These are phyloP conservation scores for Fraxinus nigra DNA, from an alignment of 305 asterid genomes.

Conservation along the genomic window DNA sequence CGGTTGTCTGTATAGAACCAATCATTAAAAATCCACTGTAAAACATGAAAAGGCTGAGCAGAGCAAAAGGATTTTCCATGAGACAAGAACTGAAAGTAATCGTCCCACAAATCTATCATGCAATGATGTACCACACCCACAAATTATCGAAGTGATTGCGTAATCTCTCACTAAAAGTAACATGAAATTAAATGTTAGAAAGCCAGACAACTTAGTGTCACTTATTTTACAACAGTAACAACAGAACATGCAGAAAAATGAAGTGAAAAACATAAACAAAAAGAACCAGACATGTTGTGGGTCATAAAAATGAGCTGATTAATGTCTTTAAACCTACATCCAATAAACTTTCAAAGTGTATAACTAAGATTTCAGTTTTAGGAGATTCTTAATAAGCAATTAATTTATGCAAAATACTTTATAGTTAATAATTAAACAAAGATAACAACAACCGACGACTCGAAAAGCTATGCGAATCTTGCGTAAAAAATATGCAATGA, in stretches of 20 bases:
- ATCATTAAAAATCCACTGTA: background rate
- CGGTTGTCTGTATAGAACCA: background rate
- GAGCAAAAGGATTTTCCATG: background rate
- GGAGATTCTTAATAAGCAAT: background rate
- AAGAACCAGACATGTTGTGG: background rate
- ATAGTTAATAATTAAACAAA: too few relatives aligned
- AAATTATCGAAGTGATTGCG: background rate
- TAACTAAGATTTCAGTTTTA: background rate
- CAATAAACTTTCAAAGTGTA: background rate
- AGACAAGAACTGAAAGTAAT: background rate
- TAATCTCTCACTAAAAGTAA: background rate
- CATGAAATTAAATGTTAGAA: background rate
- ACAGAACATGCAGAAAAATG: background rate
- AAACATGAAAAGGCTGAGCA: background rate
- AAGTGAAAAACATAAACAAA: background rate
- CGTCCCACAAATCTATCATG: background rate
- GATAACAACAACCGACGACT: background rate
- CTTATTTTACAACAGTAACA: background rate
- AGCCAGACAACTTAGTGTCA: background rate
- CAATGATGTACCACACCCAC: background rate
- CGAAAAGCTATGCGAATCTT: background rate
- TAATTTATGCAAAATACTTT: background rate
- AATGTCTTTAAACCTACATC: background rate
- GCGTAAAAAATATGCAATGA: background rate
- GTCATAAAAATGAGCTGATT: background rate